Evolutionary conservation across 495 filamentous ascomycete genomes (phyloP).

Genomic region (Penicillium cinerascens): DNA sequence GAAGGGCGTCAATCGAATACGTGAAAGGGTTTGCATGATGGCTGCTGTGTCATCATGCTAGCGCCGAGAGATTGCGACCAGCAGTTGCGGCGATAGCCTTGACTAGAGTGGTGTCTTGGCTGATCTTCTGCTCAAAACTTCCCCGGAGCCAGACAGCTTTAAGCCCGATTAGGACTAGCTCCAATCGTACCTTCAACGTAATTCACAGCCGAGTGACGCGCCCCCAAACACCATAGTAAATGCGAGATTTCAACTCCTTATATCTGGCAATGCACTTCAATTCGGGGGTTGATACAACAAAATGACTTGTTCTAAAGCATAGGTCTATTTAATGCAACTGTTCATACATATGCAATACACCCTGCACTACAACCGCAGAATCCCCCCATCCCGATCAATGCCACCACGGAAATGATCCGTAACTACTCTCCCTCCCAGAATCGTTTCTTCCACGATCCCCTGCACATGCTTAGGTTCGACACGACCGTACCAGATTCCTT

Average conservation of each 20-base stretch:
- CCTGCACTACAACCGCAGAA: conserved; percentile 33
- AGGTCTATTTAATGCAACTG: not conserved
- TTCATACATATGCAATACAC: not conserved
- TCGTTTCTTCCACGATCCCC: conserved; percentile 78
- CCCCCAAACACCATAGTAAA: too few species aligned
- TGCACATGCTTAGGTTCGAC: conserved; percentile 84
- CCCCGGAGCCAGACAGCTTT: conserved; percentile 18
- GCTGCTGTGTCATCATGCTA: conserved; percentile 14
- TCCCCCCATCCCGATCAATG: conserved; percentile 35
- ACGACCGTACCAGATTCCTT: conserved; percentile 90
- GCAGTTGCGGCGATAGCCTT: not conserved
- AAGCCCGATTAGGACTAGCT: conserved; percentile 30
- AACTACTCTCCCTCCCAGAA: conserved; percentile 68
- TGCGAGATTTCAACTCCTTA: too few species aligned
- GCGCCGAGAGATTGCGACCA: not conserved
- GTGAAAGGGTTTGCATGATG: conserved; percentile 31
- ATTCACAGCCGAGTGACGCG: too few species aligned
- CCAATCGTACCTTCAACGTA: too few species aligned
- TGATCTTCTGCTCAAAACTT: conserved; percentile 23
- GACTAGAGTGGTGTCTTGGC: not conserved
- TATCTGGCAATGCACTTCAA: too few species aligned
- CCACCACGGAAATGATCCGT: conserved; percentile 64
- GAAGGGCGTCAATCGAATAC: conserved; percentile 26
- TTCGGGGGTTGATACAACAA: not conserved
- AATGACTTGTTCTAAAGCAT: not conserved